Percentiles rank a stretch among this genome's conserved stretches.
These are phyloP conservation scores for Coprinopsis cinerea DNA, from an alignment of 768 basidiomycete species.

Conservation along the genomic window DNA sequence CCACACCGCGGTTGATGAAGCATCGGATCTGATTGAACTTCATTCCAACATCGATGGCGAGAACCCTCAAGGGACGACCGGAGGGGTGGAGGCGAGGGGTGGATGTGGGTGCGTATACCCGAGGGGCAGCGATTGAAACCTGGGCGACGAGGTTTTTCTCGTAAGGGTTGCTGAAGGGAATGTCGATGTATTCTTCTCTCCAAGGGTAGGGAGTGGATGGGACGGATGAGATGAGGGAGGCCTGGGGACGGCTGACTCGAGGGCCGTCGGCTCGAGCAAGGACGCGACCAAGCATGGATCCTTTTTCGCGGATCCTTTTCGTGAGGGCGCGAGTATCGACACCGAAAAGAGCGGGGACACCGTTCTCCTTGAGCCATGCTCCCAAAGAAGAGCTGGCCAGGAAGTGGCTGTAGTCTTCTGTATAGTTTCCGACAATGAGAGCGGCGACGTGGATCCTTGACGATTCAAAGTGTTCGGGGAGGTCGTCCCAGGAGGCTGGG, in stretches of 20 bases:
- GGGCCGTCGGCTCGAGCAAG: slow-evolving; percentile 56
- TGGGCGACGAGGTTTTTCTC: slow-evolving; percentile 82
- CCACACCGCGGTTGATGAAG: slow-evolving; percentile 86
- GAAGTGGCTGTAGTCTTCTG: slow-evolving; percentile 91
- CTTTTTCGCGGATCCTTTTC: slow-evolving; percentile 92
- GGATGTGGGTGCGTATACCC: slow-evolving; percentile 57
- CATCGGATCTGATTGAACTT: slow-evolving; percentile 99
- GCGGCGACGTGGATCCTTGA: slow-evolving; percentile 91
- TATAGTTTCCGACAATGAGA: slow-evolving; percentile 90
- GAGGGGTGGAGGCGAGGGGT: slow-evolving; percentile 64
- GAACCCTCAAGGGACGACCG: slow-evolving; percentile 73
- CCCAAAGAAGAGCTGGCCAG: slow-evolving; percentile 84
- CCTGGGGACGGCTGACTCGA: slow-evolving; percentile 32
- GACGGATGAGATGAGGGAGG: slow-evolving; percentile 35
- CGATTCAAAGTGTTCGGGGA: slow-evolving; percentile 86
- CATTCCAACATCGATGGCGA: slow-evolving; percentile 98
- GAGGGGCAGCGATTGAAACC: slow-evolving; percentile 71
- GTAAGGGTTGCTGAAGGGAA: slow-evolving; percentile 88
- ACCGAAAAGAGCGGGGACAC: slow-evolving; percentile 90
- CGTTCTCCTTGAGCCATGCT: slow-evolving; percentile 92
- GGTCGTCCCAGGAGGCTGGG: slow-evolving; percentile 38
- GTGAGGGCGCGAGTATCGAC: slow-evolving; percentile 96
- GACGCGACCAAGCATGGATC: slow-evolving; percentile 84
- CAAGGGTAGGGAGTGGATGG: slow-evolving; percentile 55
- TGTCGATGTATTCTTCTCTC: slow-evolving; percentile 77